Evolutionary conservation across 306 rosid genomes (phyloP).

Genomic region (Abrus precatorius): DNA sequence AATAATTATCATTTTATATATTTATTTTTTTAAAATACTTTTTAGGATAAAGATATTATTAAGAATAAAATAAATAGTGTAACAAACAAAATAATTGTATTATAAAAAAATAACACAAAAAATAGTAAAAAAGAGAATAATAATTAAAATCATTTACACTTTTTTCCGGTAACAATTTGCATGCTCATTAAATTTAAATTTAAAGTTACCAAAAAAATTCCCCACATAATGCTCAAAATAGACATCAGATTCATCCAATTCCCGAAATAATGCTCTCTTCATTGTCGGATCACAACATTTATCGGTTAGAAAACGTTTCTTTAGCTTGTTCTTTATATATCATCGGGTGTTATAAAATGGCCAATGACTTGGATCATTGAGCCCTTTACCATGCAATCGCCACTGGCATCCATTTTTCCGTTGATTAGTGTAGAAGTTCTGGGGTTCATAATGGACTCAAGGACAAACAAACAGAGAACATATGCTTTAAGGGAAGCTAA

Average conservation of each 20-base stretch:
- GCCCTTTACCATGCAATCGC: conserved; percentile 23
- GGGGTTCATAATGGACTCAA: not conserved
- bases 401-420: conserved; percentile 18
- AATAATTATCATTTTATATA: too few species aligned
- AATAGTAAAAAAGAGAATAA: too few species aligned
- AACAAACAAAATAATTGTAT: too few species aligned
- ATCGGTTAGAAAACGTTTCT: not conserved
- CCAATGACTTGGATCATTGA: not conserved
- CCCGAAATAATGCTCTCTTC: not conserved
- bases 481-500: not conserved
- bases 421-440: conserved; percentile 1
- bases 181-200: not conserved
- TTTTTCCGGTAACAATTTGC: not conserved
- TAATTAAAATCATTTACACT: too few species aligned
- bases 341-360: not conserved
- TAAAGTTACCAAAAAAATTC: not conserved
- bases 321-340: not conserved
- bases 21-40: too few species aligned
- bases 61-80: too few species aligned
- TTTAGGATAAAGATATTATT: too few species aligned
- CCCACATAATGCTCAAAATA: not conserved
- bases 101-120: too few species aligned
- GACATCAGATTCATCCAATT: conserved; percentile 15
- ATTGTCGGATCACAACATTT: not conserved
- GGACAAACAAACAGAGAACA: not conserved